Evolutionary conservation across 2,329 filamentous ascomycete species (phyloP), one percentile per base, ranked within the genome.

Genomic region (Apiospora marii): DNA sequence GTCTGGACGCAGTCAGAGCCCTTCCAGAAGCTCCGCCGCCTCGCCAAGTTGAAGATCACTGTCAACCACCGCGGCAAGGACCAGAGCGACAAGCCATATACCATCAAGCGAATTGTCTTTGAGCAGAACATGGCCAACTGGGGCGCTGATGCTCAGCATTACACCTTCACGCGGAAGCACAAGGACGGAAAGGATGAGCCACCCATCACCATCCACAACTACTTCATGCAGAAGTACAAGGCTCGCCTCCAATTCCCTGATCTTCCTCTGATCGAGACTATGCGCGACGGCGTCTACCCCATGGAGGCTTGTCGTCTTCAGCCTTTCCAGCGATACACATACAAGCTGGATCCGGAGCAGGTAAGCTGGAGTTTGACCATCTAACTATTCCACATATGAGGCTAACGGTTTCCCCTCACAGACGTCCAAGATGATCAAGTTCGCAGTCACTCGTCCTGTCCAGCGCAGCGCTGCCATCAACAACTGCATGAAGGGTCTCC

Each of bases 401-500:
- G 19, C 19, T n/a, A 22, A 30, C 46, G 64, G 12, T 61, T 7
- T 13, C 19, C 16, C 14, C 37, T 10, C 37, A 41, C 22, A 97
- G 83, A 98, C 96, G 0, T 85, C 92, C 0, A 84, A 88, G 6
- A 99, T 99, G 96, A 98, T 99, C 85, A 96, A 93, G 81, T 94
- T 96, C 78, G 95, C 96, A 0, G 96, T 98, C 5, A 94, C 93
- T 7, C 88, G 92, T 0, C 96, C 96, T 0, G 80, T 81, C 0
- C 81, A 91, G 43, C 93, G 96, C n/a, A 89, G 90, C 75, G 77
- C 80, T 0, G 90, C 93, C 27, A 95, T 98, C 76, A 84, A 91
- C 68, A 81, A 88, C 4, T 93, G 93, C 22, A 89, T 98, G 12
- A 79, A 84, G 0, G 88, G 92, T 75, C 86, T 96, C 0, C 84